Evolutionary conservation across 768 basidiomycete species (phyloP).

Genomic region (Tulasnella sp.): DNA sequence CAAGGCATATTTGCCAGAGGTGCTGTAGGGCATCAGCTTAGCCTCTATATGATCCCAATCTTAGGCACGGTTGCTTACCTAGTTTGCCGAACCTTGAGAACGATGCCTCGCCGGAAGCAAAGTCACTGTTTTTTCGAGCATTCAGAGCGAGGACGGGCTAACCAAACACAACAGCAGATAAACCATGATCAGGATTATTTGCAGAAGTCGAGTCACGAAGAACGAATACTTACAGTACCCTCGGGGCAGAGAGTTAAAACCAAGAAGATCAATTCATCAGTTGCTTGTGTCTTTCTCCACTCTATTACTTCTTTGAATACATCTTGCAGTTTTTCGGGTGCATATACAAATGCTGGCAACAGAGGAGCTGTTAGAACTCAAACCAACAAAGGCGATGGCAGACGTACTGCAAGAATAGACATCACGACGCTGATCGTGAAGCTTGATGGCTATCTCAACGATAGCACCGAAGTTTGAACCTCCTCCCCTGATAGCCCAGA

Average conservation of each 20-base stretch:
- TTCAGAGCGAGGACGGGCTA: too few species aligned
- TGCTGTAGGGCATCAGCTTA: neutral
- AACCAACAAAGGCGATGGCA: neutral
- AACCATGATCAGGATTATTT: too few species aligned
- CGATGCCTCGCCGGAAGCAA: slow-evolving; percentile 3
- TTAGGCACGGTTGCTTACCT: slow-evolving; percentile 3
- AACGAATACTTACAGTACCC: neutral
- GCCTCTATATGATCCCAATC: too few species aligned
- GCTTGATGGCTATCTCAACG: slow-evolving; percentile 1
- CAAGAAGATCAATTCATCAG: neutral
- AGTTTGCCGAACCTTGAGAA: slow-evolving; percentile 12
- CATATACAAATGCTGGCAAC: neutral
- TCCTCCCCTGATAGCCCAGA: slow-evolving; percentile 14
- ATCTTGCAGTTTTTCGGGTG: neutral
- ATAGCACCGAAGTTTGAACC: slow-evolving; percentile 12
- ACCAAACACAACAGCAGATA: too few species aligned
- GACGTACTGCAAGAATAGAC: neutral
- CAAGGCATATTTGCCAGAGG: slow-evolving; percentile 3
- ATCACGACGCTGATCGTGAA: slow-evolving; percentile 4
- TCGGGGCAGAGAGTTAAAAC: neutral
- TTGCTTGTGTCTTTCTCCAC: neutral
- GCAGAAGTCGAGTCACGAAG: too few species aligned
- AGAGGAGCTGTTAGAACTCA: neutral
- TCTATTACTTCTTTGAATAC: neutral
- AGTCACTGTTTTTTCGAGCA: slow-evolving; percentile 1